Evolutionary conservation across 2,329 filamentous ascomycete species (phyloP).

Genomic region (Claviceps sp.): DNA sequence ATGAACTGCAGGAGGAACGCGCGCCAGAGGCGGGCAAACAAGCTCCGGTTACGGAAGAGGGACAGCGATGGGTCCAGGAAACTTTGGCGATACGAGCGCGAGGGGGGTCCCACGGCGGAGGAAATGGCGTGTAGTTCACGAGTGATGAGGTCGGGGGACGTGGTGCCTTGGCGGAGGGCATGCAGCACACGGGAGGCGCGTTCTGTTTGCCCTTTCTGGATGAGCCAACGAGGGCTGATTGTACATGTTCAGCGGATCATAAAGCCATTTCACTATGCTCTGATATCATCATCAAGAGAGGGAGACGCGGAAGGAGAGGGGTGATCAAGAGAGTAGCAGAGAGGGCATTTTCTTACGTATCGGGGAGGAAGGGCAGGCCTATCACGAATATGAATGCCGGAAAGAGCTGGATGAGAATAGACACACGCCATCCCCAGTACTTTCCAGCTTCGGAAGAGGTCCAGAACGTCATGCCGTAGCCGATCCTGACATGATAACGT

Average conservation of each 20-base stretch:
- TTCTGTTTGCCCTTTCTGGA: slow-evolving; percentile 33
- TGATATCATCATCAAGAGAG: background rate
- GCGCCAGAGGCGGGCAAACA: slow-evolving; percentile 42
- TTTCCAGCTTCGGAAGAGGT: slow-evolving; percentile 22
- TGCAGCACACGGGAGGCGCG: slow-evolving; percentile 29
- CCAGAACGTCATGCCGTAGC: slow-evolving; percentile 44
- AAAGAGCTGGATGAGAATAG: slow-evolving; percentile 36
- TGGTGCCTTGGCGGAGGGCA: slow-evolving; percentile 35
- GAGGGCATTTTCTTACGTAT: slow-evolving; percentile 32
- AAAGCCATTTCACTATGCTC: background rate
- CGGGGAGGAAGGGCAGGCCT: slow-evolving; percentile 38
- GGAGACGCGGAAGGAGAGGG: background rate
- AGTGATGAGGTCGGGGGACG: slow-evolving; percentile 22
- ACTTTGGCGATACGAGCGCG: slow-evolving; percentile 11
- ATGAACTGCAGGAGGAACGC: slow-evolving; percentile 44
- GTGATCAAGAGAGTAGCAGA: background rate
- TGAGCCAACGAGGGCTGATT: slow-evolving; percentile 39
- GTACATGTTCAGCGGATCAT: too few relatives aligned
- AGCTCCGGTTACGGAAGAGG: slow-evolving; percentile 32
- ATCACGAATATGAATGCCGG: slow-evolving; percentile 35
- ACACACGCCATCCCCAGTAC: slow-evolving; percentile 38
- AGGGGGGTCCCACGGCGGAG: slow-evolving; percentile 27
- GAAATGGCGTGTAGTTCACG: slow-evolving; percentile 33
- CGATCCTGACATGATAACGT: slow-evolving; percentile 28
- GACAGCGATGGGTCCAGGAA: slow-evolving; percentile 16